Conservation (phyloP, 352 stramenopile species). For the Globisporangium polare region DNA sequence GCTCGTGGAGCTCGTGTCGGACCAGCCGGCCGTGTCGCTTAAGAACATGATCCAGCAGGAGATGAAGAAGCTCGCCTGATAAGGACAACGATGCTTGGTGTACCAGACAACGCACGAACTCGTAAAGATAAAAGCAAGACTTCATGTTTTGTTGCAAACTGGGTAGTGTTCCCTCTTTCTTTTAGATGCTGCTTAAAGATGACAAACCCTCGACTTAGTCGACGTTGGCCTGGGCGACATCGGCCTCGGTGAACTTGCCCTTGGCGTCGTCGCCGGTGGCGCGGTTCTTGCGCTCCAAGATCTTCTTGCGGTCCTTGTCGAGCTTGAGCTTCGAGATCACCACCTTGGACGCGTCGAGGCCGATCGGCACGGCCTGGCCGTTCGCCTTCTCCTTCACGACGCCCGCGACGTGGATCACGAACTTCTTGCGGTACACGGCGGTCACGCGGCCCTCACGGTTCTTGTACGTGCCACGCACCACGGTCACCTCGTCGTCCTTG, state of each 20-base stretch:
- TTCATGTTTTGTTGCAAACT: conserved; percentile 5
- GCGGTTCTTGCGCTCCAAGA: conserved; percentile 98
- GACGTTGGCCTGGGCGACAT: conserved; percentile 86
- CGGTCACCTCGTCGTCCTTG: conserved; percentile 99
- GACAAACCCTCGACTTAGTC: conserved; percentile 60
- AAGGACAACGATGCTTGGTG: not conserved
- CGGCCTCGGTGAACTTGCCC: conserved; percentile 89
- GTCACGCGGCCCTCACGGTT: conserved; percentile 98
- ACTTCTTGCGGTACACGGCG: conserved; percentile 99
- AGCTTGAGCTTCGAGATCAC: conserved; percentile 99
- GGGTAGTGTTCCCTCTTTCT: conserved; percentile 34
- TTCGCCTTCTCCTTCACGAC: conserved; percentile 99
- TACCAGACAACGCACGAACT: not conserved
- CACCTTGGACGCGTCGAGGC: conserved; percentile 98
- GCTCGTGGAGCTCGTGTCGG: conserved; percentile 69
- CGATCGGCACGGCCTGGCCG: conserved; percentile 94
- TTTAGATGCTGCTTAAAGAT: conserved; percentile 15
- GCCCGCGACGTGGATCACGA: conserved; percentile 99
- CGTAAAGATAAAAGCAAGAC: too few species aligned
- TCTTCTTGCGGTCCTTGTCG: conserved; percentile 99
- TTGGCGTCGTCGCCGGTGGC: conserved; percentile 71
- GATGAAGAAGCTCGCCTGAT: conserved; percentile 44
- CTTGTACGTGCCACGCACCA: conserved; percentile 98
- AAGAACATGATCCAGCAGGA: conserved; percentile 71
- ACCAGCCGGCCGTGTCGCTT: conserved; percentile 55